Base-by-base conservation (phyloP, 192 early-diverging fungal species). In the Coemansia biformis region DNA sequence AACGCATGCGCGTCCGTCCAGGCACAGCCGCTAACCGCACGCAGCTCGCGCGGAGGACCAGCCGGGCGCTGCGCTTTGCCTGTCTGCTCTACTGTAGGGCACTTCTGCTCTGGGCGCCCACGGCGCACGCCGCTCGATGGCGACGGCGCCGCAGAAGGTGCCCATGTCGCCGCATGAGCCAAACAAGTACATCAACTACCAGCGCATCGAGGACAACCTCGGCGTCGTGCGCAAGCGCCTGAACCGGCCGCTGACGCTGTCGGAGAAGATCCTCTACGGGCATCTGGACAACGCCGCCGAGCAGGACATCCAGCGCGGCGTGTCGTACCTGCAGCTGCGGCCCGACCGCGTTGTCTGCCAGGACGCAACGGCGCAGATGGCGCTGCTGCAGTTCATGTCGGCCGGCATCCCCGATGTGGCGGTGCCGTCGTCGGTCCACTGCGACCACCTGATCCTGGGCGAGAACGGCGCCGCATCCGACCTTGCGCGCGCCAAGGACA, bases 261-360 rank as follows among this genome's bases (percentile, higher is more conserved):
- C 93, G 13, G 95, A 98, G 76, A 98, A 96, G 89, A 85, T 98
- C 49, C 85, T 98, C 38, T 98, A 98, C 67, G 90, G 92, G 53
- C 95, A 98, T 78, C 83, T 96, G 74, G 92, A 93, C 80, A 85
- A 98, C 71, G 84, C 95, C 48, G 81, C 82, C 41, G 84, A 89
- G 78, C 92, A 96, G 81, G 92, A 92, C 46, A 96, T 98, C 64
- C 78, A 79, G 50, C 89, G 92, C 63, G 95, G 92, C 24, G 61
- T 80, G 55, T 90, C 88, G 23, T 98, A 98, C 76, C 82, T 98
- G 51, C 92, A 88, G 78, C 83, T 98, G 54, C 88, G 91, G 44
- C 95, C 95, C 35, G 95, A 98, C 78, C 92, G 95, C 63, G 95
- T 98, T 77, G 95, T 93, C 39, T 96, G 90, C 76, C 95, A 98